Evolutionary conservation across 2,329 filamentous ascomycete genomes (phyloP).

Genomic region (Diplodia seriata): DNA sequence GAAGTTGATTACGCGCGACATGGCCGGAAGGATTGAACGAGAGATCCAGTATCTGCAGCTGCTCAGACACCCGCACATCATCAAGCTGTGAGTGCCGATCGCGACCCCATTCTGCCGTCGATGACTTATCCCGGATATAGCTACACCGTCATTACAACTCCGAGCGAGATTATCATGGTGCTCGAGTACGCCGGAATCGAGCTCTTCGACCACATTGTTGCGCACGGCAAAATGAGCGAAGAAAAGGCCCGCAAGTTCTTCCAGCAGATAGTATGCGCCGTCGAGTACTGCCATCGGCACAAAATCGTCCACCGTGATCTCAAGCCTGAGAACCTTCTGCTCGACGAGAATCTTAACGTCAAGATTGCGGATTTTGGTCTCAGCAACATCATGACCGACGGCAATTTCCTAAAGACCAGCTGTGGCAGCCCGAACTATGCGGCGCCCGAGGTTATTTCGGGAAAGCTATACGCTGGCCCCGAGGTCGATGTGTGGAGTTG

Average conservation of each 20-base stretch:
- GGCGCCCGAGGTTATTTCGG: conserved; percentile 95
- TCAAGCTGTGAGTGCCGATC: conserved; percentile 79
- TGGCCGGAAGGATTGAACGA: conserved; percentile 95
- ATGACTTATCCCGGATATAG: conserved; percentile 52
- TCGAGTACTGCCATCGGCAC: conserved; percentile 98
- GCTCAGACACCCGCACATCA: conserved; percentile 95
- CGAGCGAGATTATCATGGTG: conserved; percentile 97
- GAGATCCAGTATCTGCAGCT: conserved; percentile 98
- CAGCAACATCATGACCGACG: conserved; percentile 99
- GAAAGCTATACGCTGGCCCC: conserved; percentile 94
- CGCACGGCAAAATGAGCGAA: conserved; percentile 90
- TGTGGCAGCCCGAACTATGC: conserved; percentile 99
- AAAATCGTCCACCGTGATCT: conserved; percentile 98
- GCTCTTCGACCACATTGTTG: conserved; percentile 97
- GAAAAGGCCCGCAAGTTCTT: conserved; percentile 96
- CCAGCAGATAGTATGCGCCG: conserved; percentile 97
- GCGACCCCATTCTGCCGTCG: not conserved
- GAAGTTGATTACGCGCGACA: conserved; percentile 95
- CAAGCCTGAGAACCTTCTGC: conserved; percentile 94
- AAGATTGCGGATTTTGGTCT: conserved; percentile 99
- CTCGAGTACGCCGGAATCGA: conserved; percentile 96
- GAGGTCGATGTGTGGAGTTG: conserved; percentile 99
- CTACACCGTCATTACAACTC: conserved; percentile 95
- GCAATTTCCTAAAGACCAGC: conserved; percentile 98
- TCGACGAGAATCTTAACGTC: conserved; percentile 95